Evolutionary conservation across 2,329 filamentous ascomycete genomes (phyloP), one percentile per base, ranked within the genome.

Genomic region (Sporothrix brunneoviolacea): DNA sequence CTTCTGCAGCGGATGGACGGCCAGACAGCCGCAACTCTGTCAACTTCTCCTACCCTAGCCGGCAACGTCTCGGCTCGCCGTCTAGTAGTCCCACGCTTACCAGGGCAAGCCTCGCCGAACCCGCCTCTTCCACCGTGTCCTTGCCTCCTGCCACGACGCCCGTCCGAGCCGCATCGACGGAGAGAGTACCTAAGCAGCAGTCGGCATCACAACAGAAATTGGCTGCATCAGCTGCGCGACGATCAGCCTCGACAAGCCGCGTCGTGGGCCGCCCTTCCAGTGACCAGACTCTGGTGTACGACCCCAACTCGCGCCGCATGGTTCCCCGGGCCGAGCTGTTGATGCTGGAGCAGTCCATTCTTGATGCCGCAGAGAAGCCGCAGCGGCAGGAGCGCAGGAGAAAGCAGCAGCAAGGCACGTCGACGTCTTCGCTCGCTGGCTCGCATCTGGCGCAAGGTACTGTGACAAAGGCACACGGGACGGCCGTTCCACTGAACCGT

Each of bases 281-380:
- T n/a, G n/a, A 72, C 37, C 60, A 73, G 56, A 63, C 68, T 28
- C 58, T 86, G 62, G 76, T 85, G 41, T 82, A 82, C 58, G 81
- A 84, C 55, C 72, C 80, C n/a, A 83, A 84, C 57, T 82, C 82
- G 15, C 73, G 81, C 57, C 76, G 81, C 53, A 81, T 83, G 71
- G 70, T 84, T 4, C 72, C 75, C 3, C 72, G 66, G 47, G 63
- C 61, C 6, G 68, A 76, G 22, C 55, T 77, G 16, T 40, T 69
- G 56, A 71, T 63, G 44, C 65, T 65, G 39, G 71, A 76, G 45
- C 68, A 73, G 48, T 65, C 60, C 28, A 59, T 72, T 4, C 61
- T 65, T 21, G 65, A 73, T 48, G 63, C 65, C 15, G 62, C 68
- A 0, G 69, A 73, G 30, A 69, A 66, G 42, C 65, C 67, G 1